Percentiles rank a stretch among this genome's conserved stretches.
phyloP scores from a whole-genome alignment of 2,329 filamentous ascomycete species.

The Exophiala calicioides region DNA sequence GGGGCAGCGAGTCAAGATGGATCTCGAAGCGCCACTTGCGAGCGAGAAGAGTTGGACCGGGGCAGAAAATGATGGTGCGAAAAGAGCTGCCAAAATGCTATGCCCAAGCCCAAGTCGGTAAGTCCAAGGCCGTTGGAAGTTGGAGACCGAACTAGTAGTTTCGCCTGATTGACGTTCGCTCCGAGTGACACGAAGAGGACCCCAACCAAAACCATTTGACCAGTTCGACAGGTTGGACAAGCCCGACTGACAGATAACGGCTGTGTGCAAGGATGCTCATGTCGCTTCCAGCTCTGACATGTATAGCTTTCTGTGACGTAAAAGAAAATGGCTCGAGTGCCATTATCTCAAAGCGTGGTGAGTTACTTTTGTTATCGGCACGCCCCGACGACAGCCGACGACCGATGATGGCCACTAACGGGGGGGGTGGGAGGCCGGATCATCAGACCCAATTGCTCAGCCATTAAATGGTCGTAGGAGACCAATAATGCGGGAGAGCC shows the following conservation, averaged over 20 bases:
- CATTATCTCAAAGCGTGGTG: slow-evolving; percentile 19
- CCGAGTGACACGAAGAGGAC: slow-evolving; percentile 12
- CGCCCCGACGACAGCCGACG: slow-evolving; percentile 21
- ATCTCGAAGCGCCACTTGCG: slow-evolving; percentile 29
- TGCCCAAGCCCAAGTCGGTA: slow-evolving; percentile 26
- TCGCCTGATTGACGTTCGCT: slow-evolving; percentile 9
- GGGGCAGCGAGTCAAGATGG: slow-evolving; percentile 21
- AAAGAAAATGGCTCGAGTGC: slow-evolving; percentile 18
- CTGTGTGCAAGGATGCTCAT: slow-evolving; percentile 7
- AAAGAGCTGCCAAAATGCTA: slow-evolving; percentile 9
- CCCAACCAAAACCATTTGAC: neutral
- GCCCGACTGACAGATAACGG: slow-evolving; percentile 25
- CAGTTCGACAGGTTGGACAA: slow-evolving; percentile 9
- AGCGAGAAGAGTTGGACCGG: slow-evolving; percentile 13
- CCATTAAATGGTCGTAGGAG: neutral
- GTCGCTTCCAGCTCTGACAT: slow-evolving; percentile 1
- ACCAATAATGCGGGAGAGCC: slow-evolving; percentile 19
- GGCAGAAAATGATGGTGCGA: slow-evolving; percentile 13
- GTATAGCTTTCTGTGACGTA: slow-evolving; percentile 24
- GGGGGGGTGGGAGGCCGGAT: slow-evolving; percentile 13
- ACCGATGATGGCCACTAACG: neutral
- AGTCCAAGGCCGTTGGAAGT: slow-evolving; percentile 12
- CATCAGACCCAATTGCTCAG: slow-evolving; percentile 1
- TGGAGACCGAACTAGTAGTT: slow-evolving; percentile 19
- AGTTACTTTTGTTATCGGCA: slow-evolving; percentile 15